Evolutionary conservation across 768 basidiomycete genomes (phyloP), one percentile per base, ranked within the genome.

Genomic region (Tremella mesenterica): DNA sequence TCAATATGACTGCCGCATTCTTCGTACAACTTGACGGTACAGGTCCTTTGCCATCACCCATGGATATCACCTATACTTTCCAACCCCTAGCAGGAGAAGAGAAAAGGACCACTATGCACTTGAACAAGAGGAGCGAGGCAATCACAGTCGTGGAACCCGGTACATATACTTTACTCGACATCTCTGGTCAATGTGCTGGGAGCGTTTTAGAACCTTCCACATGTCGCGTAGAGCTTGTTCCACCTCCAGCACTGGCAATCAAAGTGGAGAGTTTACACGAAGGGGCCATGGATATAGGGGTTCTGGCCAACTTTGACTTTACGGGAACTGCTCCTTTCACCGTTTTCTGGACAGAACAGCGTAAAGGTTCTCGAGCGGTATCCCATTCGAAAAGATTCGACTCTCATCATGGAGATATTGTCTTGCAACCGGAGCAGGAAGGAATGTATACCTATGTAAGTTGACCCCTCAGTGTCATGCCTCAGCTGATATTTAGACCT

Each of bases 321-420:
- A 85, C 84, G 46, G 93, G 92, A 14, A 85, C 84, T 3, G 84
- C 91, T 25, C 92, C 92, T 5, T 96, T 95, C 80, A 79, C 80
- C 45, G 81, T 93, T 10, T 81, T 81, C 65, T 95, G 91, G 72
- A 81, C 78, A 12, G 80, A 81, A 52, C 83, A 86, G 64, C 81
- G 44, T 80, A 89, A 73, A 77, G 34, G 75, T 6, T 48, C 53
- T 10, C 48, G 51, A 38, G 78, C 44, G 79, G 84, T 55, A 9
- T 50, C 59, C 5, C 46, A 58, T 33, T 47, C 54, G 68, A 79
- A 79, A 1, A 85, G 86, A 64, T 69, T 80, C 14, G 77, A 75
- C n/a, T 83, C 85, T 7, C 80, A 87, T 25, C 60, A 61, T 38
- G 87, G 86, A 30, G 86, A 90, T 65, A 75, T 95, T 51, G 84